Evolutionary conservation across 75 land plant species (phyloP).

Genomic region (Cupressus sempervirens): DNA sequence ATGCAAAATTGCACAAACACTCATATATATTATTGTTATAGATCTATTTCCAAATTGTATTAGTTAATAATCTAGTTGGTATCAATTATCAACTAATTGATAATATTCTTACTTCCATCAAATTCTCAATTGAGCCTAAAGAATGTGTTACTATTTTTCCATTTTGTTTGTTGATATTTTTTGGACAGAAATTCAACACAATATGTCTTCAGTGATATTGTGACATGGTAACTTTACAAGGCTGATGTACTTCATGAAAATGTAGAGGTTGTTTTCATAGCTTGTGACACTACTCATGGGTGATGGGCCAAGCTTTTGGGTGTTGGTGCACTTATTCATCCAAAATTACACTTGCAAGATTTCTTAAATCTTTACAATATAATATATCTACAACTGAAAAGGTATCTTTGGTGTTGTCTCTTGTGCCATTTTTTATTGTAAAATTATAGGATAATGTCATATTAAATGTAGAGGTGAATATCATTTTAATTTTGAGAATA

Average conservation of each 20-base stretch:
- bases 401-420: conserved; percentile 29
- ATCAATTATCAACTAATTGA: neutral
- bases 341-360: conserved; percentile 80
- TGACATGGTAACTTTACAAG: conserved; percentile 29
- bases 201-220: conserved; percentile 2
- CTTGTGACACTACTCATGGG: conserved; percentile 98
- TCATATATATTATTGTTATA: neutral
- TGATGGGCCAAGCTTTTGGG: conserved; percentile 97
- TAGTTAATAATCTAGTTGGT: neutral
- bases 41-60: neutral
- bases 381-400: conserved; percentile 88
- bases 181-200: neutral
- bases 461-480: neutral
- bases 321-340: conserved; percentile 86
- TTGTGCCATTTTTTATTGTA: neutral
- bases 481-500: conserved; percentile 8
- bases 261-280: conserved; percentile 91
- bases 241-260: conserved; percentile 94
- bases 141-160: neutral
- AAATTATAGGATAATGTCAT: neutral
- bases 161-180: neutral
- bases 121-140: neutral
- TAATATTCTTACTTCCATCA: neutral
- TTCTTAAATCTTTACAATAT: conserved; percentile 79
- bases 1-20: too few species aligned